Base-by-base conservation (phyloP, 2,329 filamentous ascomycete species). In the Simplicillium aogashimaense region DNA sequence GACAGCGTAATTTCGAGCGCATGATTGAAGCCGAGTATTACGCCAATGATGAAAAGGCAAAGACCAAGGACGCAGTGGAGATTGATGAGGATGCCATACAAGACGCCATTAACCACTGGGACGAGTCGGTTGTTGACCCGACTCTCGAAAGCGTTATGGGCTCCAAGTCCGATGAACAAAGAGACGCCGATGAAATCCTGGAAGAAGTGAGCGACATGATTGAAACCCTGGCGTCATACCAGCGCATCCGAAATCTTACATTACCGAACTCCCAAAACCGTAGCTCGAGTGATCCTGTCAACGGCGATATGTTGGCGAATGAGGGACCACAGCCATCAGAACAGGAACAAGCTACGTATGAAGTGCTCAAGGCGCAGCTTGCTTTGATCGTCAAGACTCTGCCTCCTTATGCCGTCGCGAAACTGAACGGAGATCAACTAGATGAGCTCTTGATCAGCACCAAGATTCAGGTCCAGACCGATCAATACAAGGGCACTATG, bases 351-450 rank as follows among this genome's bases (percentile, higher is more conserved):
- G 57, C 64, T 12, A 76, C 73, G 0, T 94, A 94, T 55, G 72
- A 86, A 47, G 72, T 81, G 18, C 69, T 95, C 39, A 87, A 83
- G 55, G 74, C 80, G 4, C 86, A 89, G 54, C 66, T 95, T 15
- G 68, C 77, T 1, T 65, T 88, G 25, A 77, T 94, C 46, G 74
- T 94, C 44, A 73, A 82, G 47, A 78, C 74, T 31, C 64, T 95
- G 10, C 88, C 88, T 2, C 88, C 88, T 1, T 92, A 87, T 54
- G 85, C 84, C 1, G 83, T 95, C 17, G 81, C 88, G 6, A 90
- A 92, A 53, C 67, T 95, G 45, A 82, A 94, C 51, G 87, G 87
- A 9, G 83, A 94, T 55, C 84, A 88, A 57, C 64, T 94, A n/a
- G 82, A 81, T 25, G 84, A 88, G 43, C 67, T 95, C 36, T 81